These are phyloP conservation scores for Mycocentrospora acerina DNA, from an alignment of 2,329 filamentous ascomycete species.

Conservation along the genomic window DNA sequence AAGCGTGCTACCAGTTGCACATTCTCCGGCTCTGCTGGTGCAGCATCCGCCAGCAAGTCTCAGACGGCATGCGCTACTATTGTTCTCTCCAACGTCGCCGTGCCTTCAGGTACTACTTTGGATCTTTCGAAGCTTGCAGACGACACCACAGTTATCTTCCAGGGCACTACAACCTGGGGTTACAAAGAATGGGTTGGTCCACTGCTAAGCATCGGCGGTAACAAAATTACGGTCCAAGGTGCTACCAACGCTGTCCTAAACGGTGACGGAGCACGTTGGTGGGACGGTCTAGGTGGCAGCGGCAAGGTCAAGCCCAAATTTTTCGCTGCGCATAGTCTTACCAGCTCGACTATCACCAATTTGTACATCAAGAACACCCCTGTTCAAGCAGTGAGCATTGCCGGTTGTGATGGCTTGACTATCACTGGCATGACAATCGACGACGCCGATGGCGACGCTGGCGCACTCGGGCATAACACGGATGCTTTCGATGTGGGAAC, in stretches of 20 bases:
- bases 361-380: conserved; percentile 57
- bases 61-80: conserved; percentile 58
- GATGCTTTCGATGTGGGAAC: conserved; percentile 59
- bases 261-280: conserved; percentile 58
- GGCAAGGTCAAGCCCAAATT: conserved; percentile 53
- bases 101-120: conserved; percentile 60
- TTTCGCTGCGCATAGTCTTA: conserved; percentile 57
- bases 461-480: conserved; percentile 49
- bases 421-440: conserved; percentile 57
- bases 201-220: conserved; percentile 61
- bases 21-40: conserved; percentile 49
- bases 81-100: conserved; percentile 54
- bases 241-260: conserved; percentile 57
- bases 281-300: conserved; percentile 50
- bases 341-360: conserved; percentile 50
- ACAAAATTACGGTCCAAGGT: conserved; percentile 60
- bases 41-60: conserved; percentile 49
- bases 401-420: conserved; percentile 46
- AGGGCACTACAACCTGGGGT: conserved; percentile 65
- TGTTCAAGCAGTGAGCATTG: conserved; percentile 54
- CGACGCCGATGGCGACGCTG: conserved; percentile 55
- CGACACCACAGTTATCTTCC: conserved; percentile 60
- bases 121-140: conserved; percentile 56
- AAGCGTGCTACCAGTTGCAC: conserved; percentile 49
- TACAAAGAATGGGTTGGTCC: conserved; percentile 67